Evolutionary conservation across 2,329 filamentous ascomycete species (phyloP), one percentile per base, ranked within the genome.

Genomic region (Trichoderma lentiforme): DNA sequence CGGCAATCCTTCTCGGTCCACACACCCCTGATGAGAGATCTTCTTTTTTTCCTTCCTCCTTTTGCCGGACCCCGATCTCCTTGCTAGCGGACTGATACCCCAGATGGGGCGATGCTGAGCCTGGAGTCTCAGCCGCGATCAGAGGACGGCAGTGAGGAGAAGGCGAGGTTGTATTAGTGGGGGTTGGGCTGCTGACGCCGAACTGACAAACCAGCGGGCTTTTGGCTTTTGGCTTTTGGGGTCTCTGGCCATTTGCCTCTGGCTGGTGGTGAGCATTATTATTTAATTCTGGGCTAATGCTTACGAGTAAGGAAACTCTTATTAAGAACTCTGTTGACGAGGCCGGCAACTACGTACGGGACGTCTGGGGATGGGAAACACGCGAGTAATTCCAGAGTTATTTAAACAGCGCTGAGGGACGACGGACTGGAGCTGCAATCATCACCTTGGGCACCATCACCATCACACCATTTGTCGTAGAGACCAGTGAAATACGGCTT

Each of bases 51-150:
- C 39, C 39, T n/a, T 43, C 39, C 65, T 30, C 51, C 65, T 56
- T 43, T 26, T 68, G 65, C 65, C 65, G 53, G 12, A 30, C 21
- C 47, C 65, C 65, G 65, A 68, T 68, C 65, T 68, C 64, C 30
- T 32, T 15, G 30, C 28, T 26, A 56, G 53, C 53, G 34, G 53
- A 68, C 28, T 56, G 47, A 47, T n/a, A 24, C 39, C 24, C 64
- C 53, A n/a, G 51, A 68, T 36, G 53, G 65, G 34, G 53, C 43
- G 43, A 65, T 36, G 39, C 28, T 65, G 43, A 26, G 43, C 2
- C 26, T 51, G 43, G 18, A 21, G 28, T 21, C 5, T 34, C 30
- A 5, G 28, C 57, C 34, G 18, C 14, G 43, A 34, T 61, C 58
- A 26, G n/a, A 61, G 58, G 58, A 34, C 24, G 6, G 28, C 8